These are phyloP conservation scores for Plicaturopsis crispa DNA, from an alignment of 768 basidiomycete genomes.

Conservation along the genomic window DNA sequence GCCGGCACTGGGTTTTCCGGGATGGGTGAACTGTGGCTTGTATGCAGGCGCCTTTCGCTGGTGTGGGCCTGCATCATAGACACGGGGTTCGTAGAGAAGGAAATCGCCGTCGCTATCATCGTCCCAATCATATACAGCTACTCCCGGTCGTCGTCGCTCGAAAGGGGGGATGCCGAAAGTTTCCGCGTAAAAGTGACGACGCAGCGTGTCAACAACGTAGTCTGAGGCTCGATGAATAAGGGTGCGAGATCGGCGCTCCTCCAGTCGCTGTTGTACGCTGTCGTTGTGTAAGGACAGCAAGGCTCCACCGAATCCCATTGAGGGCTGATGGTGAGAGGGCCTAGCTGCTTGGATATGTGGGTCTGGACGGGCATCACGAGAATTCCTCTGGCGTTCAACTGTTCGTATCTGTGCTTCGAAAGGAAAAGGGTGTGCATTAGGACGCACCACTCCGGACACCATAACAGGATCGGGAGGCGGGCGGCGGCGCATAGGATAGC, in stretches of 20 bases:
- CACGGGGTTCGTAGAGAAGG: no score
- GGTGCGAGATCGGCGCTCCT: no score
- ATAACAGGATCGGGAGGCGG: conserved; percentile 21
- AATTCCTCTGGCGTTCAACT: conserved; percentile 13
- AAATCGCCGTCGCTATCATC: conserved; percentile 7
- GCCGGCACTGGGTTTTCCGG: conserved; percentile 44
- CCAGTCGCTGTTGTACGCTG: no score
- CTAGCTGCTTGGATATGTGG: conserved; percentile 28
- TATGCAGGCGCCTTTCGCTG: conserved; percentile 34
- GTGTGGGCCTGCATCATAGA: no score
- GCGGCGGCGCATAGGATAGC: conserved; percentile 27
- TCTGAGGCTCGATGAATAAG: no score
- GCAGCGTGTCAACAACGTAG: no score
- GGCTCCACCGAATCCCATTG: conserved; percentile 62
- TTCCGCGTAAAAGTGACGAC: no score
- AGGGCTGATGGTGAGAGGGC: conserved; percentile 49
- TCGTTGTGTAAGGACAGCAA: conserved; percentile 39
- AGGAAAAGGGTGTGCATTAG: conserved; percentile 42
- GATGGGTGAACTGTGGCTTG: conserved; percentile 57
- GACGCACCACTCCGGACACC: conserved; percentile 41
- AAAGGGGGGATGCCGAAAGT: no score
- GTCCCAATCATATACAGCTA: conserved; percentile 10
- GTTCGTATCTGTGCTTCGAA: conserved; percentile 33
- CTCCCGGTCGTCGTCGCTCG: no score
- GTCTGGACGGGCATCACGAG: conserved; percentile 17